Evolutionary conservation across 2,329 filamentous ascomycete species (phyloP).

Genomic region (Passalora sequoiae): DNA sequence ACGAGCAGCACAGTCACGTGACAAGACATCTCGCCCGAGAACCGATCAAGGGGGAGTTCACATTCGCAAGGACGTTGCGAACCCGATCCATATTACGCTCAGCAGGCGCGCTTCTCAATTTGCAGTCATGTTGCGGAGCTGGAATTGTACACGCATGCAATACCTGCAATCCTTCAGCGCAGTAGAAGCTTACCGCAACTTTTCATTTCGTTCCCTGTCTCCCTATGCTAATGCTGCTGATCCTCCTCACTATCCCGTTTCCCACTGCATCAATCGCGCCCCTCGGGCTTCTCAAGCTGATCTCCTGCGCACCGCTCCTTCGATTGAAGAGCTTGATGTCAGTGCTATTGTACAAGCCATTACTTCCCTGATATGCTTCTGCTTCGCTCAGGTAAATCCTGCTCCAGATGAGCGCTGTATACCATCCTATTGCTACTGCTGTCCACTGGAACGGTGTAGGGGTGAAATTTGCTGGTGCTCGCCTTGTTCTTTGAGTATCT

Average conservation of each 20-base stretch:
- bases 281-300: constrained; percentile 66
- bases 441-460: constrained; percentile 20
- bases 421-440: constrained; percentile 66
- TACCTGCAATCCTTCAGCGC: no score
- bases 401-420: constrained; percentile 89
- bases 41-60: no score
- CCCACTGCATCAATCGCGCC: constrained; percentile 92
- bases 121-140: no score
- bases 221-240: constrained; percentile 50
- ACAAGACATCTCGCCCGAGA: no score
- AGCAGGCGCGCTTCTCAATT: no score
- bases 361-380: constrained; percentile 69
- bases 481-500: constrained; percentile 7
- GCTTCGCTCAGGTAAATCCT: constrained; percentile 87
- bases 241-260: constrained; percentile 79
- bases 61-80: no score
- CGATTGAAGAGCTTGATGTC: constrained; percentile 79
- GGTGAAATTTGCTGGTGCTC: not conserved
- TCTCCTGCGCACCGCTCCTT: constrained; percentile 54
- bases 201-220: no score
- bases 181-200: no score
- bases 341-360: constrained; percentile 92
- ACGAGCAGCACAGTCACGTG: not conserved
- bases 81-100: no score
- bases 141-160: no score